Conservation (phyloP, 257 asterid genomes). For the Oldenlandia corymbosa region DNA sequence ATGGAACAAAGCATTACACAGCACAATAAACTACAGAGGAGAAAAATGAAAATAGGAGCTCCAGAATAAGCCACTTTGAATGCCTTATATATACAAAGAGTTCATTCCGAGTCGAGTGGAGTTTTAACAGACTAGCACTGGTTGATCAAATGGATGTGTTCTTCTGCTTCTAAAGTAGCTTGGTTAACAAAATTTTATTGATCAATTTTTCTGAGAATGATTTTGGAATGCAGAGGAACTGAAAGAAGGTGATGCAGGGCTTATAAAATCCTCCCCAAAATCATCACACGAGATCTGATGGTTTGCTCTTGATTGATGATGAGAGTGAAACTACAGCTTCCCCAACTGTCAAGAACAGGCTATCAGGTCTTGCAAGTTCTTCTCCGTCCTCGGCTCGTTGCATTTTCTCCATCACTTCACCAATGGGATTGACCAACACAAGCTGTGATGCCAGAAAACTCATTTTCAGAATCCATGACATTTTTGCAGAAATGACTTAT, state of each 20-base stretch:
- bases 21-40: too few species aligned
- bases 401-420: constrained; percentile 75
- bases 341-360: constrained; percentile 74
- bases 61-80: not conserved
- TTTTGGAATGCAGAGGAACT: not conserved
- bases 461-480: not conserved
- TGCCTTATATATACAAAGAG: too few species aligned
- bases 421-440: constrained; percentile 74
- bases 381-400: constrained; percentile 44
- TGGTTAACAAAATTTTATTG: not conserved
- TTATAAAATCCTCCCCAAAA: not conserved
- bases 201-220: not conserved
- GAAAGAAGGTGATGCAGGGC: not conserved
- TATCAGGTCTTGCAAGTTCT: constrained; percentile 46
- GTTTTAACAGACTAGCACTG: not conserved
- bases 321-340: constrained; percentile 66
- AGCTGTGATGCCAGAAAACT: constrained; percentile 35
- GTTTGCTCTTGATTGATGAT: constrained; percentile 37
- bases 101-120: too few species aligned
- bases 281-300: constrained; percentile 29
- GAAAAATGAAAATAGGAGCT: too few species aligned
- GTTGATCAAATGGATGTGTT: not conserved
- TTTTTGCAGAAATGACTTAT: not conserved
- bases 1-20: too few species aligned
- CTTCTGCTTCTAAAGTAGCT: not conserved